Base-by-base conservation (phyloP, 768 basidiomycete species). In the Kwoniella sp. region DNA sequence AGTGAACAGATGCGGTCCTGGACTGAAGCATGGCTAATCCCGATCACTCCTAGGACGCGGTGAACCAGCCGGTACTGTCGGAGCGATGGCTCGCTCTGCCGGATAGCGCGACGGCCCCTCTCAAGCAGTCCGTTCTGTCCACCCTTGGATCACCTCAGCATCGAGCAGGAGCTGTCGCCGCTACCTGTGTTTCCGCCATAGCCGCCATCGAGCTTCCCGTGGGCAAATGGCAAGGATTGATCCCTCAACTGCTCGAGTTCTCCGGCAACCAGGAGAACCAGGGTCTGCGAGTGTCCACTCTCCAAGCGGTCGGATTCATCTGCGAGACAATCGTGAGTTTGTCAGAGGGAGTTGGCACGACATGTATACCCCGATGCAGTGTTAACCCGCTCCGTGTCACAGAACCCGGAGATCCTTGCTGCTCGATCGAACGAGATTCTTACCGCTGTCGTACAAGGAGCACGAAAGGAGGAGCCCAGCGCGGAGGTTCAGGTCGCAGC, bases 401-500 rank as follows among this genome's bases (percentile, higher is more conserved):
- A 96, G 93, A 87, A 89, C 82, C 91, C 93, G 10, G 90, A 93
- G 63, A 86, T 95, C 53, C 76, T 99, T 54, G 84, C 83, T 45
- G 71, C 86, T 53, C 84, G 89, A 64, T 88, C 93, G 2, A 98
- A 99, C 70, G 92, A 98, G 77, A 99, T 99, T 70, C 77, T 99
- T 45, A 99, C 95, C 12, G 92, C 92, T 8, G 95, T 99, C 52
- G 93, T 99, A 43, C 93, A 98, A 71, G 95, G 95, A 7, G 93
- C 92, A 22, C 82, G 93, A 44, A 93, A 92, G 75, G 95, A 98
- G 59, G 95, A 99, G 68, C 81, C 88, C 0, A 89, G 89, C 2
- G 50, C 80, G 12, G 90, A 98, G 0, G 95, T 99, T 12, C 95
- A 96, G 65, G 78, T 86, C 14, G 88, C 93, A 29, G 95, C 95